Percentiles rank a stretch among this genome's conserved stretches.
Conservation (phyloP, 306 rosid species). For the Astragalus membranaceus region DNA sequence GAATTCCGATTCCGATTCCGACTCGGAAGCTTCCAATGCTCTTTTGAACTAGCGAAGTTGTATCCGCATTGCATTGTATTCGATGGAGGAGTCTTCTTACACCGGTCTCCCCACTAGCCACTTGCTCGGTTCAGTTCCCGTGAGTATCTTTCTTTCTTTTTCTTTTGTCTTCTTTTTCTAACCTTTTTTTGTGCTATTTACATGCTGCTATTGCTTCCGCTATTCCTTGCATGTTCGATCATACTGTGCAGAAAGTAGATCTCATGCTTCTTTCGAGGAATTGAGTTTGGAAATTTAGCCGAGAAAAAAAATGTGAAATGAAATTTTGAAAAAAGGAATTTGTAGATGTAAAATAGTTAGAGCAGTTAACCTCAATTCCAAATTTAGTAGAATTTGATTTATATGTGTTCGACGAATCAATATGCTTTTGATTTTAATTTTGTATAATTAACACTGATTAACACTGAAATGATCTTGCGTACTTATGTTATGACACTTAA, state of each 20-base stretch:
- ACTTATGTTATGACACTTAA: neutral
- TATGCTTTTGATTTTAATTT: neutral
- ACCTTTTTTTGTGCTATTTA: neutral
- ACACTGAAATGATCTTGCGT: neutral
- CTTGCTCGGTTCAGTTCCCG: slow-evolving; percentile 98
- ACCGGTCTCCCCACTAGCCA: slow-evolving; percentile 80
- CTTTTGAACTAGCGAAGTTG: neutral
- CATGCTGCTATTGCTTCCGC: neutral
- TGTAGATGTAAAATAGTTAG: neutral
- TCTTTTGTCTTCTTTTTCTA: neutral
- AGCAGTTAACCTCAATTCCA: neutral
- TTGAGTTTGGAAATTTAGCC: neutral
- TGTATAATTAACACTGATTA: neutral
- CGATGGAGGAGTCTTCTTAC: slow-evolving; percentile 75
- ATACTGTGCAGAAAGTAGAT: neutral
- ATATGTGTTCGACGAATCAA: neutral
- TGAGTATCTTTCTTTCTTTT: slow-evolving; percentile 9
- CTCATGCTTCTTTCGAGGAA: neutral
- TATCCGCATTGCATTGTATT: slow-evolving; percentile 2
- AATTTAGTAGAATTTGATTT: neutral
- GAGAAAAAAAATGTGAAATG: neutral
- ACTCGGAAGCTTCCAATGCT: slow-evolving; percentile 6
- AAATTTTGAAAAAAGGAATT: neutral
- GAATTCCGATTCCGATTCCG: slow-evolving; percentile 1
- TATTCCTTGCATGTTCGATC: neutral